These are phyloP conservation scores for Aspergillus carlsbadensis DNA, from an alignment of 495 filamentous ascomycete genomes.

Conservation along the genomic window DNA sequence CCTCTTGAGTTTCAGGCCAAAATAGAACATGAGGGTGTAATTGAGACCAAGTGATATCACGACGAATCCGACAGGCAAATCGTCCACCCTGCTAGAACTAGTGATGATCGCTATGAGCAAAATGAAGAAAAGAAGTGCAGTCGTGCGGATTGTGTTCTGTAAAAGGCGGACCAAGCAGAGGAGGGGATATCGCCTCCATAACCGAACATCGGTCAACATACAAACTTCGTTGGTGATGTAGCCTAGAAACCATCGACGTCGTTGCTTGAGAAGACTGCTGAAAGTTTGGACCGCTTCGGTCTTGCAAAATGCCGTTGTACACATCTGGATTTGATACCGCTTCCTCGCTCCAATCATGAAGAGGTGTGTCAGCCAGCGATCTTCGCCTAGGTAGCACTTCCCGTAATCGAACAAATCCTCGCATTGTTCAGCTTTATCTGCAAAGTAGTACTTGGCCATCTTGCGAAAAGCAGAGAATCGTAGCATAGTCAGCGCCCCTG, in stretches of 20 bases:
- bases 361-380: constrained; percentile 95
- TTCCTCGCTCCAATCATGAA: constrained; percentile 98
- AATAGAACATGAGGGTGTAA: constrained; percentile 96
- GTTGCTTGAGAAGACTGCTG: constrained; percentile 84
- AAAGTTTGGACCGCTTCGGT: constrained; percentile 95
- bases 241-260: constrained; percentile 93
- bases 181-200: constrained; percentile 91
- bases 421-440: constrained; percentile 94
- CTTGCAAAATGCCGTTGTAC: constrained; percentile 96
- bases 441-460: constrained; percentile 99
- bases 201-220: constrained; percentile 91
- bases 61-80: constrained; percentile 92
- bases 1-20: constrained; percentile 79
- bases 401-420: constrained; percentile 96
- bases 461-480: constrained; percentile 94
- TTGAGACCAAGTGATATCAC: constrained; percentile 93
- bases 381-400: constrained; percentile 94
- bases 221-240: constrained; percentile 99
- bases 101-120: constrained; percentile 86
- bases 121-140: constrained; percentile 92
- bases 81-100: constrained; percentile 70
- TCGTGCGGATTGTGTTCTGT: constrained; percentile 97
- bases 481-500: constrained; percentile 90
- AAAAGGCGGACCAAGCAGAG: constrained; percentile 87
- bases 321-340: constrained; percentile 95